These are phyloP conservation scores for Fusarium citri DNA, from an alignment of 2,329 filamentous ascomycete genomes.

Conservation along the genomic window DNA sequence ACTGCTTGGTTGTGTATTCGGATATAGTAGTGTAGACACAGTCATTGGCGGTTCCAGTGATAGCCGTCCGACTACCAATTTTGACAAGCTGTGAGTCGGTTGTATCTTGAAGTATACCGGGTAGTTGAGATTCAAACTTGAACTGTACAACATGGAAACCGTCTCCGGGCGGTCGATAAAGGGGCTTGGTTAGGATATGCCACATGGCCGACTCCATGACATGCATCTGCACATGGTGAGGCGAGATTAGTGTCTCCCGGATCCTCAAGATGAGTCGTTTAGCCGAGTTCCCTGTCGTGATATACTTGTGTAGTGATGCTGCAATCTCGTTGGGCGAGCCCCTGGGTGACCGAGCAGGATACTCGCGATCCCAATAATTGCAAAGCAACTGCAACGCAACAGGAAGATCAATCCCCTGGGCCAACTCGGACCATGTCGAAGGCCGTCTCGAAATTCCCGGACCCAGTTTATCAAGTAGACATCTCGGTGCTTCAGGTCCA, in stretches of 20 bases:
- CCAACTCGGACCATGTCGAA: slow-evolving; percentile 49
- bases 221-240: slow-evolving; percentile 53
- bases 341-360: slow-evolving; percentile 49
- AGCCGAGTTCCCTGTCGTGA: slow-evolving; percentile 48
- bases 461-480: slow-evolving; percentile 51
- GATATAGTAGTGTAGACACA: slow-evolving; percentile 51
- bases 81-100: slow-evolving; percentile 47
- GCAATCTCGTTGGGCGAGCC: slow-evolving; percentile 52
- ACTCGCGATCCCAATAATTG: slow-evolving; percentile 53
- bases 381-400: slow-evolving; percentile 53
- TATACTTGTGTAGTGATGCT: slow-evolving; percentile 46
- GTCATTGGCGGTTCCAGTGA: slow-evolving; percentile 52
- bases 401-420: slow-evolving; percentile 50
- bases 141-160: slow-evolving; percentile 53
- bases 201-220: slow-evolving; percentile 54
- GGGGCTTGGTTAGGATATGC: slow-evolving; percentile 50
- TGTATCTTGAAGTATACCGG: slow-evolving; percentile 46
- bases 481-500: slow-evolving; percentile 51
- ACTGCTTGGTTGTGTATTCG: slow-evolving; percentile 49
- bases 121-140: slow-evolving; percentile 51
- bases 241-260: slow-evolving; percentile 48
- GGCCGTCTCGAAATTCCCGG: slow-evolving; percentile 51
- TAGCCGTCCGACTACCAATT: slow-evolving; percentile 48
- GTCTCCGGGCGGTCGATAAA: slow-evolving; percentile 48
- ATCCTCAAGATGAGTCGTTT: slow-evolving; percentile 48